Percentiles rank a stretch among this genome's conserved stretches.
These are phyloP conservation scores for Heterobasidion occidentale DNA, from an alignment of 1,284 basidiomycete genomes.

Conservation along the genomic window DNA sequence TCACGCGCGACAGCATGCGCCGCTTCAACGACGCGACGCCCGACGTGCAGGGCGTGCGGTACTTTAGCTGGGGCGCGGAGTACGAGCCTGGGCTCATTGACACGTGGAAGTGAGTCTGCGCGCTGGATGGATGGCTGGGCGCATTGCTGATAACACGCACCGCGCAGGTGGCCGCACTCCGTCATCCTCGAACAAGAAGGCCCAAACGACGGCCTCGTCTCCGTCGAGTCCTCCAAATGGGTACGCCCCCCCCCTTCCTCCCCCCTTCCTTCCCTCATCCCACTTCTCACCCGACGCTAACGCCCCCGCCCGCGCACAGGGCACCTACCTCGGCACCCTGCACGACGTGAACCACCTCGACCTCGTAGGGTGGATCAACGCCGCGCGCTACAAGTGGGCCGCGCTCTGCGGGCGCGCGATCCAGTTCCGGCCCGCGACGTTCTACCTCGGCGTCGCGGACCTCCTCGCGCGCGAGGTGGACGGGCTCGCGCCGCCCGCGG, in stretches of 20 bases:
- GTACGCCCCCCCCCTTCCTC: slow-evolving; percentile 25
- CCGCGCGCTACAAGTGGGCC: slow-evolving; percentile 79
- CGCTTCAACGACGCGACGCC: slow-evolving; percentile 83
- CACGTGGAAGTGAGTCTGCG: slow-evolving; percentile 63
- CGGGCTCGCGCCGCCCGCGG: slow-evolving; percentile 16
- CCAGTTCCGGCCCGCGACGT: slow-evolving; percentile 82
- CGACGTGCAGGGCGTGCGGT: slow-evolving; percentile 70
- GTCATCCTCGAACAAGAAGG: slow-evolving; percentile 87
- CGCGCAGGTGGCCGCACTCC: slow-evolving; percentile 65
- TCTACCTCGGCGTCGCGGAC: slow-evolving; percentile 79
- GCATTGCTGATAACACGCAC: background rate
- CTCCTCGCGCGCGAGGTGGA: slow-evolving; percentile 64
- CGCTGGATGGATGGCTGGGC: background rate
- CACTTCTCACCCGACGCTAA: background rate
- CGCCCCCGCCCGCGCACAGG: slow-evolving; percentile 31
- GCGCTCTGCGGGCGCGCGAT: slow-evolving; percentile 84
- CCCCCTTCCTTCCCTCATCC: background rate
- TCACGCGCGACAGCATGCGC: slow-evolving; percentile 83
- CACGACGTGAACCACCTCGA: slow-evolving; percentile 90
- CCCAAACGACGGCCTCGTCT: slow-evolving; percentile 88
- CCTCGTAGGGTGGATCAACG: slow-evolving; percentile 80
- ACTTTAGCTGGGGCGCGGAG: slow-evolving; percentile 90
- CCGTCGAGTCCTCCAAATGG: slow-evolving; percentile 79
- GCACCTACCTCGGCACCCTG: slow-evolving; percentile 81
- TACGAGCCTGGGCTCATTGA: slow-evolving; percentile 86